A percentile compares a stretch with the other conserved stretches of the same genome.
Conservation (phyloP, 345 rosid species). For the Eucalyptus brandiana region DNA sequence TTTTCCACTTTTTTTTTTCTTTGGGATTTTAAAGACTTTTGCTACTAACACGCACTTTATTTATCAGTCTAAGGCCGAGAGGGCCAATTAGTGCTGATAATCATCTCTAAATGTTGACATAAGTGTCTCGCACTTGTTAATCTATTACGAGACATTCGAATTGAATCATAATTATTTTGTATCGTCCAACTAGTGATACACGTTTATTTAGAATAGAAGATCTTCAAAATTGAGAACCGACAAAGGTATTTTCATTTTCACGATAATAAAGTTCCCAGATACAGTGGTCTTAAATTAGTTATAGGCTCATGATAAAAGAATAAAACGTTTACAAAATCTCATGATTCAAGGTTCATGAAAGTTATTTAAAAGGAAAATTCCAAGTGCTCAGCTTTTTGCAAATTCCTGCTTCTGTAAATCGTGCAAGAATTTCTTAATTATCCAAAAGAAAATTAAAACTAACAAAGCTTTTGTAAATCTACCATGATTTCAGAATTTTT, state of each 20-base stretch:
- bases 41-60: background rate
- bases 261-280: background rate
- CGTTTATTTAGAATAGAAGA: background rate
- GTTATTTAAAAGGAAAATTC: background rate
- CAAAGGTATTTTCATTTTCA: background rate
- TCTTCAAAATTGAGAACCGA: background rate
- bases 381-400: background rate
- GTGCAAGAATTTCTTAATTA: background rate
- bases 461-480: background rate
- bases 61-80: background rate
- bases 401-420: background rate
- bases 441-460: background rate
- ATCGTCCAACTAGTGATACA: background rate
- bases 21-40: background rate
- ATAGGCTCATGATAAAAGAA: background rate
- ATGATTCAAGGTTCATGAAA: background rate
- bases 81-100: background rate
- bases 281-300: background rate
- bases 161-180: background rate
- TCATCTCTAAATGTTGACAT: background rate
- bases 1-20: background rate
- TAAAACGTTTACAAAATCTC: background rate
- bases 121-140: background rate
- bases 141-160: fast-evolving
- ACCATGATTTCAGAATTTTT: background rate